Conservation (phyloP, 805 yeast genomes). For the Monosporozyma yasuniensis region DNA sequence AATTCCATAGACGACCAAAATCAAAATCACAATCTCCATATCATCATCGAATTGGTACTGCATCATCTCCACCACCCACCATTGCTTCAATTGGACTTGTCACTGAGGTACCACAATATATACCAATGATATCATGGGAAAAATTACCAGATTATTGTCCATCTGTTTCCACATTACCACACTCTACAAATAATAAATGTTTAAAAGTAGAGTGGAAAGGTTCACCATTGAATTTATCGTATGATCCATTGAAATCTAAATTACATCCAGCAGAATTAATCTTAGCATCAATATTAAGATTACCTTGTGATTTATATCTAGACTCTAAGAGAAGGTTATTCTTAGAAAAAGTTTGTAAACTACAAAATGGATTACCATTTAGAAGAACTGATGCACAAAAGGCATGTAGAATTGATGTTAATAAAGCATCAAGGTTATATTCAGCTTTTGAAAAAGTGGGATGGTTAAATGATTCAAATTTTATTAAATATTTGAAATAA, state of each 20-base stretch:
- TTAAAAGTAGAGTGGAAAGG: slow-evolving; percentile 96
- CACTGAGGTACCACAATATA: slow-evolving; percentile 24
- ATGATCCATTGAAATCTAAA: slow-evolving; percentile 62
- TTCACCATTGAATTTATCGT: slow-evolving; percentile 82
- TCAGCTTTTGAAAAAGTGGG: slow-evolving; percentile 89
- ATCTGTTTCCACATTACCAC: slow-evolving; percentile 51
- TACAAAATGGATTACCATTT: slow-evolving; percentile 64
- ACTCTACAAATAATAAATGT: slow-evolving; percentile 47
- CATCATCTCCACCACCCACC: slow-evolving; percentile 28
- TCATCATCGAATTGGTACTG: not conserved
- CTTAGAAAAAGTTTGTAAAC: slow-evolving; percentile 76
- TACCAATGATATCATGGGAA: slow-evolving; percentile 53
- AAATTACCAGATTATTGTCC: slow-evolving; percentile 81
- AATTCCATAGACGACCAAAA: too few species aligned
- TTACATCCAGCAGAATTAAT: slow-evolving; percentile 88
- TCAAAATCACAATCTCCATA: not conserved
- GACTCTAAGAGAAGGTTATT: slow-evolving; percentile 78
- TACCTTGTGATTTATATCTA: slow-evolving; percentile 78
- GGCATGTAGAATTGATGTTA: slow-evolving; percentile 94
- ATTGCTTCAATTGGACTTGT: slow-evolving; percentile 26
- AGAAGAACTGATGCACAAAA: slow-evolving; percentile 97
- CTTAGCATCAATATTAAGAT: slow-evolving; percentile 78
- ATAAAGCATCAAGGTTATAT: slow-evolving; percentile 84
- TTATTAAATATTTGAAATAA: slow-evolving; percentile 35
- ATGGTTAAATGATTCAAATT: slow-evolving; percentile 75